Percentiles rank a stretch among this genome's conserved stretches.
phyloP scores from a whole-genome alignment of 2,329 filamentous ascomycete species.

The Fusarium zealandicum region DNA sequence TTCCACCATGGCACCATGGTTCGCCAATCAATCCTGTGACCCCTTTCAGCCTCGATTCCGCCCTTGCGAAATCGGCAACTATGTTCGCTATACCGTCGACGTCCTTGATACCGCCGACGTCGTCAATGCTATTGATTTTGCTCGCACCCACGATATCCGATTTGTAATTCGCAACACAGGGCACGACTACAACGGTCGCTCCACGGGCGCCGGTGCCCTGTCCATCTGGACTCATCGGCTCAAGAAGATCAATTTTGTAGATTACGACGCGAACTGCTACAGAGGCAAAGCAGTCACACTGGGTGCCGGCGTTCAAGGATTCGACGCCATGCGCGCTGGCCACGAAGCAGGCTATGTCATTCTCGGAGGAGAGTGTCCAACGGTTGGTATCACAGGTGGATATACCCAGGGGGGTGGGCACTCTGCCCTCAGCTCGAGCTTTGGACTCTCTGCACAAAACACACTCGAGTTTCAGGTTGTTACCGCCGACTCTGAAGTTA shows the following conservation, averaged over 20 bases:
- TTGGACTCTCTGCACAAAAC: constrained; percentile 67
- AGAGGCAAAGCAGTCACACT: constrained; percentile 60
- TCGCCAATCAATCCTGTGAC: constrained; percentile 49
- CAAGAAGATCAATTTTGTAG: constrained; percentile 51
- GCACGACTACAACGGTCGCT: constrained; percentile 46
- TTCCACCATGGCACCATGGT: constrained; percentile 51
- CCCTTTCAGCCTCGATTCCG: constrained; percentile 48
- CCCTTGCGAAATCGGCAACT: constrained; percentile 54
- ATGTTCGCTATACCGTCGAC: constrained; percentile 50
- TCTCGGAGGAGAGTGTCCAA: constrained; percentile 61
- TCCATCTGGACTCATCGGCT: constrained; percentile 50
- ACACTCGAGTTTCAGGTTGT: constrained; percentile 63
- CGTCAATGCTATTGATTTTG: constrained; percentile 47
- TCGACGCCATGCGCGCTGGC: constrained; percentile 55
- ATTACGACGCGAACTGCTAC: constrained; percentile 54
- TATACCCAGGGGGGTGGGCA: constrained; percentile 67
- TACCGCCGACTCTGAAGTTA: constrained; percentile 54
- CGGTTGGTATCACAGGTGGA: constrained; percentile 66
- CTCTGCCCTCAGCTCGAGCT: constrained; percentile 56
- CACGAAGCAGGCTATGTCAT: constrained; percentile 53
- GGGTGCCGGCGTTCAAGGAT: constrained; percentile 60
- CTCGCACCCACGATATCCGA: constrained; percentile 47
- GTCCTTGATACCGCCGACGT: constrained; percentile 44
- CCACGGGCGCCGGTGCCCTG: constrained; percentile 50
- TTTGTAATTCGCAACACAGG: constrained; percentile 47